A percentile compares a stretch with the other conserved stretches of the same genome.
These are phyloP conservation scores for Penicillium desertorum DNA, from an alignment of 495 filamentous ascomycete species.

Conservation along the genomic window DNA sequence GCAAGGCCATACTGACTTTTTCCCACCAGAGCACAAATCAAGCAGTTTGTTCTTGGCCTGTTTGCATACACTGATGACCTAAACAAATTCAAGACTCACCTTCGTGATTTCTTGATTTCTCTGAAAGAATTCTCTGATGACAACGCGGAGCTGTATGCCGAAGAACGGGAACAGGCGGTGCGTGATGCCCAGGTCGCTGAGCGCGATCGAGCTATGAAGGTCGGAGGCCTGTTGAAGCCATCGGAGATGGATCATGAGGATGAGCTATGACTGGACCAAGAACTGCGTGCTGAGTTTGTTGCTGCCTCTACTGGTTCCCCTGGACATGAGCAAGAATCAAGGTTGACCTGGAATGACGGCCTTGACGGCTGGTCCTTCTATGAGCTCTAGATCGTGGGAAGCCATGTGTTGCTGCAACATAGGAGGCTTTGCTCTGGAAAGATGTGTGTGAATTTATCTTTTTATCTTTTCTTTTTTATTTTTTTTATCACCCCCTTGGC, in stretches of 20 bases:
- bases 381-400: conserved; percentile 30
- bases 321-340: conserved; percentile 8
- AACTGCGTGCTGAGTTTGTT: conserved; percentile 59
- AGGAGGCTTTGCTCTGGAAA: not conserved
- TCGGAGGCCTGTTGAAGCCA: conserved; percentile 88
- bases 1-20: conserved; percentile 35
- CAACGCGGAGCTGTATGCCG: conserved; percentile 83
- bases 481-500: not conserved
- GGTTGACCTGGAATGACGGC: conserved; percentile 23
- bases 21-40: conserved; percentile 71
- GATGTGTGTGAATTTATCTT: conserved; percentile 11
- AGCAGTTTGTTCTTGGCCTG: conserved; percentile 79
- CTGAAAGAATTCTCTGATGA: conserved; percentile 91
- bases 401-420: conserved; percentile 6
- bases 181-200: conserved; percentile 77
- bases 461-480: conserved; percentile 1
- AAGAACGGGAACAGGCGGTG: conserved; percentile 85
- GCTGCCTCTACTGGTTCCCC: conserved; percentile 16
- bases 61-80: conserved; percentile 80
- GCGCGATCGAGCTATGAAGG: conserved; percentile 83
- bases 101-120: conserved; percentile 96
- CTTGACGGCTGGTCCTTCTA: conserved; percentile 46
- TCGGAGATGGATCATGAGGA: conserved; percentile 89
- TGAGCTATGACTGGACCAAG: conserved; percentile 81
- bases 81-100: conserved; percentile 85